phyloP scores from a whole-genome alignment of 2,329 filamentous ascomycete genomes.

The Colletotrichum higginsianum region DNA sequence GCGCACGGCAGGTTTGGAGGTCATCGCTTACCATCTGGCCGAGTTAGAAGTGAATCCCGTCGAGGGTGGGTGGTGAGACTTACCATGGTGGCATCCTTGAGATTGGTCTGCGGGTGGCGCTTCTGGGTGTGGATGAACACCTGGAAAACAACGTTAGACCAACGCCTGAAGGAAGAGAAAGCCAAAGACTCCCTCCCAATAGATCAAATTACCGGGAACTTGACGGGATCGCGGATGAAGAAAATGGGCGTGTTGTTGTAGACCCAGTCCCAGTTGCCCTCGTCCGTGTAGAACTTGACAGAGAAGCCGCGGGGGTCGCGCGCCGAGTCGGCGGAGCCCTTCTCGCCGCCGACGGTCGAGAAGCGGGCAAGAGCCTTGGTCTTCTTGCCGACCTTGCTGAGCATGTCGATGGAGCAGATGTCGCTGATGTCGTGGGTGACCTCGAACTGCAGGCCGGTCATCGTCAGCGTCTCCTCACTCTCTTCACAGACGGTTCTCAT shows the following conservation, averaged over 20 bases:
- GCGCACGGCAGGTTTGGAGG: not conserved
- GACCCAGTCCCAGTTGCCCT: constrained; percentile 81
- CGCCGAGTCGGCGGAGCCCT: constrained; percentile 79
- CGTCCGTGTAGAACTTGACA: constrained; percentile 79
- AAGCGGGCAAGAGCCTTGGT: constrained; percentile 78
- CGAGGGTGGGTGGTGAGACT: constrained; percentile 40
- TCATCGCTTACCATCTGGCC: constrained; percentile 26
- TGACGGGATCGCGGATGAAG: constrained; percentile 81
- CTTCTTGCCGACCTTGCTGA: constrained; percentile 76
- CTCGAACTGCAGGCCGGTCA: constrained; percentile 56
- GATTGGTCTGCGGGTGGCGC: constrained; percentile 79
- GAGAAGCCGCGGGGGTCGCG: constrained; percentile 82
- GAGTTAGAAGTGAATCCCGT: constrained; percentile 10
- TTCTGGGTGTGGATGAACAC: constrained; percentile 85
- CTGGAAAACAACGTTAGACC: constrained; percentile 6
- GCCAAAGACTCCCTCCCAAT: too few relatives aligned
- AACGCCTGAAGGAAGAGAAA: not conserved
- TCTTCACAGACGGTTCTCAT: too few relatives aligned
- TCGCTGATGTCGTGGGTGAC: constrained; percentile 65
- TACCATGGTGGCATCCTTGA: constrained; percentile 77
- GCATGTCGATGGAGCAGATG: constrained; percentile 66
- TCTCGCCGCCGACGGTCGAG: constrained; percentile 83
- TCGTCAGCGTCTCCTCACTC: not conserved
- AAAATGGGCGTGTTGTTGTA: constrained; percentile 85
- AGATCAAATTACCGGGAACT: constrained; percentile 70